These are phyloP conservation scores for Stemphylium lycopersici DNA, from an alignment of 2,329 filamentous ascomycete species.

Conservation along the genomic window DNA sequence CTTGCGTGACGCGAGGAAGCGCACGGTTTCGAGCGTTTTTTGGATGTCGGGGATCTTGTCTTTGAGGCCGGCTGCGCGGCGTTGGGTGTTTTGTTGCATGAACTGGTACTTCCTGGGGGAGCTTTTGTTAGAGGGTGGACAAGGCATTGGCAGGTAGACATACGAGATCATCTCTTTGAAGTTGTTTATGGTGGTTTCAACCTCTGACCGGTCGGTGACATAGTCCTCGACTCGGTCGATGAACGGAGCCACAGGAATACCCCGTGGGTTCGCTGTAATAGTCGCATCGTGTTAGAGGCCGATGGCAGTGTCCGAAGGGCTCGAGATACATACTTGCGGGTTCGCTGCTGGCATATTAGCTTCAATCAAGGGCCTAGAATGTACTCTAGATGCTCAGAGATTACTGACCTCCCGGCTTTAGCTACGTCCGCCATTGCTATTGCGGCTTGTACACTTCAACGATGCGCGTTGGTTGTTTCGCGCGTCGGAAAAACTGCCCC, in stretches of 20 bases:
- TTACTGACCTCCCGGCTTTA: conserved; percentile 32
- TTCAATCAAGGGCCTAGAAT: background rate
- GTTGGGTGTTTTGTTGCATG: conserved; percentile 94
- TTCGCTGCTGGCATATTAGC: conserved; percentile 7
- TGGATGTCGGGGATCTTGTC: conserved; percentile 98
- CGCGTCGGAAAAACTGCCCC: conserved; percentile 24
- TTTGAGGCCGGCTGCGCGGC: conserved; percentile 78
- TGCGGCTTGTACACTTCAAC: conserved; percentile 3
- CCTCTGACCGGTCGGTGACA: conserved; percentile 76
- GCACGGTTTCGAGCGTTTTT: conserved; percentile 91
- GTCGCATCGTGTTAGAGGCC: conserved; percentile 32
- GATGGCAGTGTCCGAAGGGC: background rate
- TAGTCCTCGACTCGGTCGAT: conserved; percentile 71
- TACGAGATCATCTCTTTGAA: conserved; percentile 96
- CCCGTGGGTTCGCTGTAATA: conserved; percentile 40
- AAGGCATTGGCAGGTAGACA: conserved; percentile 23
- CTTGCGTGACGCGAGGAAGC: conserved; percentile 78
- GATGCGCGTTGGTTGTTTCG: conserved; percentile 26
- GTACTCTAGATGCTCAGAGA: background rate
- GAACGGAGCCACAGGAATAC: conserved; percentile 15
- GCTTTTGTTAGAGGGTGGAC: conserved; percentile 14
- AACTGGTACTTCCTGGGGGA: conserved; percentile 95
- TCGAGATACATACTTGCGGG: conserved; percentile 9
- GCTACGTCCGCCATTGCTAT: conserved; percentile 37
- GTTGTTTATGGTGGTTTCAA: conserved; percentile 78